Evolutionary conservation across 2,329 filamentous ascomycete species (phyloP).

Genomic region (Alternaria hordeiaustralica): DNA sequence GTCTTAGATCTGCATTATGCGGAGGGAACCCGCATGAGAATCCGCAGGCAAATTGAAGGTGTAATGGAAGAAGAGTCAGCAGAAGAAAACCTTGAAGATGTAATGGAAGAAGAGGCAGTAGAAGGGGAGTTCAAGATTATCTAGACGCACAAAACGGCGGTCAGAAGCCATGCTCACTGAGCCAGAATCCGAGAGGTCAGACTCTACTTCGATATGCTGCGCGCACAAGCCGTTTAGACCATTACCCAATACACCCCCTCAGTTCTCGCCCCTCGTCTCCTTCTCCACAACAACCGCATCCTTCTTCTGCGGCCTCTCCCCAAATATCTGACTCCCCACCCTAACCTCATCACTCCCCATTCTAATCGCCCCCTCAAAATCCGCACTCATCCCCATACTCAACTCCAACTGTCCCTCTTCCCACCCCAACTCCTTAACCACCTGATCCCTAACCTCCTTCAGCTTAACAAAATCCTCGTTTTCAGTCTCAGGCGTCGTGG

Average conservation of each 20-base stretch:
- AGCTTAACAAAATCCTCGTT: slow-evolving; percentile 88
- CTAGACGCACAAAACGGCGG: background rate
- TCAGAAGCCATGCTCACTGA: too few relatives aligned
- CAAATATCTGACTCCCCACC: slow-evolving; percentile 94
- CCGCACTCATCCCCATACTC: slow-evolving; percentile 98
- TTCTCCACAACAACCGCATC: slow-evolving; percentile 71
- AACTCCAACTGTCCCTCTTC: slow-evolving; percentile 72
- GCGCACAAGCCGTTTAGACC: too few relatives aligned
- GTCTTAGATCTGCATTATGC: too few relatives aligned
- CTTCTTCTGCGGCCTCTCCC: slow-evolving; percentile 76
- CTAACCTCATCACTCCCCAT: slow-evolving; percentile 89
- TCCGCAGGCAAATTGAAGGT: too few relatives aligned
- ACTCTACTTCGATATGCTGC: too few relatives aligned
- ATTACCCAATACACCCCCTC: background rate
- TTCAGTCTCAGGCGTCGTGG: slow-evolving; percentile 72
- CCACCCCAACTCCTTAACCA: slow-evolving; percentile 67
- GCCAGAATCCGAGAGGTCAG: too few relatives aligned
- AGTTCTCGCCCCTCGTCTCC: slow-evolving; percentile 23
- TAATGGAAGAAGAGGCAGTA: background rate
- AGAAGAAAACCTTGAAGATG: too few relatives aligned
- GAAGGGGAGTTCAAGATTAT: background rate
- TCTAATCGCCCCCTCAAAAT: slow-evolving; percentile 86
- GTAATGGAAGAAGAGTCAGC: too few relatives aligned
- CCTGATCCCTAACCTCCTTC: slow-evolving; percentile 71
- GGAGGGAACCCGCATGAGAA: too few relatives aligned